A percentile compares a stretch with the other conserved stretches of the same genome.
These are phyloP conservation scores for Kwoniella dendrophila DNA, from an alignment of 768 basidiomycete species.

Conservation along the genomic window DNA sequence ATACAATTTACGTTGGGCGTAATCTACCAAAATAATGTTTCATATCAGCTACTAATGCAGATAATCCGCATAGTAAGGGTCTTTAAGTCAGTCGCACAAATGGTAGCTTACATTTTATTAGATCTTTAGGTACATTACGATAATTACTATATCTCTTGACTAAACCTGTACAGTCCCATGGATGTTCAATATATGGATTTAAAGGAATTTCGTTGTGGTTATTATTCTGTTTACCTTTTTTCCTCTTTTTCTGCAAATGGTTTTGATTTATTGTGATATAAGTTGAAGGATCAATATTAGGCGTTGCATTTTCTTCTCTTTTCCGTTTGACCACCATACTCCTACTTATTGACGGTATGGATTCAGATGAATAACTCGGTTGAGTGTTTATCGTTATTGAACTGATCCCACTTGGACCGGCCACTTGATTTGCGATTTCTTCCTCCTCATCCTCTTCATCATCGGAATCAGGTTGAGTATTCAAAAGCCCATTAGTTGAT, in stretches of 20 bases:
- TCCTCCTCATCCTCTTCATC: constrained; percentile 16
- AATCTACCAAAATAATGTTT: too few relatives aligned
- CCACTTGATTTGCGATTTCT: constrained; percentile 8
- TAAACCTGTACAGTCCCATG: constrained; percentile 69
- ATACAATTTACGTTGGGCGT: constrained; percentile 75
- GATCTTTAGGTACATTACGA: constrained; percentile 72
- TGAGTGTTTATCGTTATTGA: not conserved
- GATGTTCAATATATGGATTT: constrained; percentile 34
- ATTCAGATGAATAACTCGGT: not conserved
- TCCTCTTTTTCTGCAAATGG: constrained; percentile 8
- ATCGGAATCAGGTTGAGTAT: constrained; percentile 18
- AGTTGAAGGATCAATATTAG: too few relatives aligned
- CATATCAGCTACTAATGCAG: too few relatives aligned
- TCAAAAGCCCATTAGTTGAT: constrained; percentile 4
- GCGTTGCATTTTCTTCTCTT: too few relatives aligned
- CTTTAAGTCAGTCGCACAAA: too few relatives aligned
- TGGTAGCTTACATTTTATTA: constrained; percentile 76
- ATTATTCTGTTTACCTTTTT: constrained; percentile 19
- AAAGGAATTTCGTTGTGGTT: not conserved
- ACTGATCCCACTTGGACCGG: not conserved
- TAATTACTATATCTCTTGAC: constrained; percentile 70
- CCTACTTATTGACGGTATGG: too few relatives aligned
- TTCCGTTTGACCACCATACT: too few relatives aligned
- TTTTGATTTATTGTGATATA: too few relatives aligned
- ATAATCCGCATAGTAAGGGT: too few relatives aligned